phyloP scores from a whole-genome alignment of 768 basidiomycete species.

The Collybia mongolica region DNA sequence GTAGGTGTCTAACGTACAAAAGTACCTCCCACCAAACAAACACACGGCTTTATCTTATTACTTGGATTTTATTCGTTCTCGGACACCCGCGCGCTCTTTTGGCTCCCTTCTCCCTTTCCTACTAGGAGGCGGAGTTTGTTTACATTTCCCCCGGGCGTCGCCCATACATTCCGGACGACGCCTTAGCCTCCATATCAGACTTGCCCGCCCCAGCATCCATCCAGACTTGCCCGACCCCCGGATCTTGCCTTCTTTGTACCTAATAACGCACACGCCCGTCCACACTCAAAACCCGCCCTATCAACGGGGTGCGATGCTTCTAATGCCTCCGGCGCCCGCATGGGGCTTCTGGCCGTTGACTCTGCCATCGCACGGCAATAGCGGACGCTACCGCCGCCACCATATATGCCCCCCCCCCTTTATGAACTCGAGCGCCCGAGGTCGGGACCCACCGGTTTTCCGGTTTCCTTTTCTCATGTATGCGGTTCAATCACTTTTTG shows the following conservation, averaged over 20 bases:
- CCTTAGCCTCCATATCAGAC: neutral
- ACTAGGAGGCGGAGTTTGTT: neutral
- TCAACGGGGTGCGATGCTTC: neutral
- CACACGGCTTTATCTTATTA: constrained; percentile 8
- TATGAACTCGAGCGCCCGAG: constrained; percentile 10
- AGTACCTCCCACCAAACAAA: neutral
- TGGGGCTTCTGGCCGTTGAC: neutral
- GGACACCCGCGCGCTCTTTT: constrained; percentile 19
- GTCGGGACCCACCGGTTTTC: constrained; percentile 7
- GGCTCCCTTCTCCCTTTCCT: neutral
- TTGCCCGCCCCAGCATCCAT: neutral
- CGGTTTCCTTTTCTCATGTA: neutral
- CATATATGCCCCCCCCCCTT: neutral
- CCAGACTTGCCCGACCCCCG: neutral
- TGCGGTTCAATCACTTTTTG: neutral
- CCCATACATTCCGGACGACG: neutral
- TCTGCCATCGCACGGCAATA: neutral
- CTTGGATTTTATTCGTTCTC: constrained; percentile 13
- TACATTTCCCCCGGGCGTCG: neutral
- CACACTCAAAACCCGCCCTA: neutral
- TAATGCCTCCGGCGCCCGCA: neutral
- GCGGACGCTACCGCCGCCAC: neutral
- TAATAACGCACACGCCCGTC: constrained; percentile 1
- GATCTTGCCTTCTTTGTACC: neutral
- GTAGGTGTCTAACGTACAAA: neutral